A percentile compares a stretch with the other conserved stretches of the same genome.
These are phyloP conservation scores for Chloris gayana DNA, from an alignment of 176 grass and related monocot genomes.

Conservation along the genomic window DNA sequence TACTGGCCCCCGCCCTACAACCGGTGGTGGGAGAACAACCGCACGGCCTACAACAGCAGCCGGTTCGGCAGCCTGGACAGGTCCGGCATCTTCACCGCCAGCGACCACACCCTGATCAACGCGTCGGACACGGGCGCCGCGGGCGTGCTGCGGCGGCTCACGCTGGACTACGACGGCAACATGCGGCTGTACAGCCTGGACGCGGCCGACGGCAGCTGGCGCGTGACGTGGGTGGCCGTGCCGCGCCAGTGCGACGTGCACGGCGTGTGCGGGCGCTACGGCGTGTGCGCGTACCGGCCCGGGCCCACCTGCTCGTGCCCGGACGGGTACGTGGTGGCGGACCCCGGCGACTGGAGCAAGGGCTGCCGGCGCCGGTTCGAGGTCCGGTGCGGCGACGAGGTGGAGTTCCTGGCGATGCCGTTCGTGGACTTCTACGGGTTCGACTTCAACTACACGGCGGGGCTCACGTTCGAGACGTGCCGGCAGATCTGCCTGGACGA, in stretches of 20 bases:
- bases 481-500: slow-evolving; percentile 53
- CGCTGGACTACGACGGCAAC: slow-evolving; percentile 80
- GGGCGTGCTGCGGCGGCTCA: slow-evolving; percentile 55
- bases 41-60: slow-evolving; percentile 64
- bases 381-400: slow-evolving; percentile 32
- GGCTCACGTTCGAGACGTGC: slow-evolving; percentile 37
- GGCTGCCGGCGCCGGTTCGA: slow-evolving; percentile 57
- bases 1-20: slow-evolving; percentile 66
- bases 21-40: slow-evolving; percentile 54
- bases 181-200: slow-evolving; percentile 69
- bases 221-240: slow-evolving; percentile 53
- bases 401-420: slow-evolving; percentile 39
- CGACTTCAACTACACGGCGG: slow-evolving; percentile 47
- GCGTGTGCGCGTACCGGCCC: slow-evolving; percentile 49
- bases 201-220: slow-evolving; percentile 38
- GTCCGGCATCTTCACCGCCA: slow-evolving; percentile 51
- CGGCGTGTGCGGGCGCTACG: slow-evolving; percentile 57
- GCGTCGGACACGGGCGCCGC: slow-evolving; percentile 56
- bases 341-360: slow-evolving; percentile 65
- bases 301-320: slow-evolving; percentile 50
- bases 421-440: slow-evolving; percentile 55
- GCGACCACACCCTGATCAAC: slow-evolving; percentile 50
- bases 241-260: slow-evolving; percentile 59
- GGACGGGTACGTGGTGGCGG: slow-evolving; percentile 42
- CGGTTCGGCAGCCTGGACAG: slow-evolving; percentile 45